phyloP scores from a whole-genome alignment of 306 rosid species.

The Quercus ilex region DNA sequence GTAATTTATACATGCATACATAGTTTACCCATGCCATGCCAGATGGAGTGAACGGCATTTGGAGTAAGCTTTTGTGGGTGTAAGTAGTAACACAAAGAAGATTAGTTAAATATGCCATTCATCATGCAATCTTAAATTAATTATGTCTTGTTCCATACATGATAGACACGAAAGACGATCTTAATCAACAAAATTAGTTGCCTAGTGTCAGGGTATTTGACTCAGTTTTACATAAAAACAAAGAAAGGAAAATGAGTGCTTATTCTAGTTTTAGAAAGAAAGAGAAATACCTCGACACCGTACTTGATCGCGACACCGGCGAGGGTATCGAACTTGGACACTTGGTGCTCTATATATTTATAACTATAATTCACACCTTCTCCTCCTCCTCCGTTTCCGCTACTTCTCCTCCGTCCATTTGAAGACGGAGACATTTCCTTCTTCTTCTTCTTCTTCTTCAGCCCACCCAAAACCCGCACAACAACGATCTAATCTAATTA shows the following conservation, averaged over 20 bases:
- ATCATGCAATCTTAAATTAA: too few relatives aligned
- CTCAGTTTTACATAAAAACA: too few relatives aligned
- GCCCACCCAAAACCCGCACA: not conserved
- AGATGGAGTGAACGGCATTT: too few relatives aligned
- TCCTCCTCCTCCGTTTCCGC: slow-evolving; percentile 16
- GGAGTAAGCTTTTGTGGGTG: too few relatives aligned
- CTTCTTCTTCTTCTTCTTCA: not conserved
- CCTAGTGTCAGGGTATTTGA: too few relatives aligned
- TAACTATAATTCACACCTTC: slow-evolving; percentile 47
- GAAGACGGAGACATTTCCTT: slow-evolving; percentile 62
- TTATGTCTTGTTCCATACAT: too few relatives aligned
- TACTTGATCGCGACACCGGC: slow-evolving; percentile 92
- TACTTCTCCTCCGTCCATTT: slow-evolving; percentile 40
- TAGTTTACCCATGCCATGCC: too few relatives aligned
- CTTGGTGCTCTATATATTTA: slow-evolving; percentile 52
- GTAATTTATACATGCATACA: too few relatives aligned
- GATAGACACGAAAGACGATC: too few relatives aligned
- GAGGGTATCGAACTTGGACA: slow-evolving; percentile 79
- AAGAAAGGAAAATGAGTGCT: not conserved
- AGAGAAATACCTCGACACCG: slow-evolving; percentile 73
- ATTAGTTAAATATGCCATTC: too few relatives aligned
- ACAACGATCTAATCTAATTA: not conserved
- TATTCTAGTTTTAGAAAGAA: not conserved
- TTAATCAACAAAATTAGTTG: too few relatives aligned
- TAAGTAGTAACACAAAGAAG: too few relatives aligned